Evolutionary conservation across 2,329 filamentous ascomycete genomes (phyloP).

Genomic region (Clarireedia paspali): DNA sequence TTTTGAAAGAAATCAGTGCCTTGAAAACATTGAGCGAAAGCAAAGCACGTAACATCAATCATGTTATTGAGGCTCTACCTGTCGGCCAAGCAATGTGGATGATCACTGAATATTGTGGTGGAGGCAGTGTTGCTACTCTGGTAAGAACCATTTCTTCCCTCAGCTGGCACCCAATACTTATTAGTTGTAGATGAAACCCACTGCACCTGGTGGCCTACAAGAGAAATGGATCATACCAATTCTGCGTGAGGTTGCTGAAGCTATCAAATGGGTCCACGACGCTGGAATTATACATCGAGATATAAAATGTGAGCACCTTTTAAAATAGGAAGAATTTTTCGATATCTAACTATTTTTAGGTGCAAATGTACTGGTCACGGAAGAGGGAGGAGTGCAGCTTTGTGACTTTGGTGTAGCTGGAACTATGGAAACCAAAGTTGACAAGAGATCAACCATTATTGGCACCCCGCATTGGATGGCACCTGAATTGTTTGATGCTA

Average conservation of each 20-base stretch:
- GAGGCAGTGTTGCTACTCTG: constrained; percentile 70
- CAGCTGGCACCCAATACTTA: constrained; percentile 10
- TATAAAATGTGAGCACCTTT: constrained; percentile 49
- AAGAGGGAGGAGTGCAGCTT: constrained; percentile 69
- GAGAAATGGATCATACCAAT: constrained; percentile 66
- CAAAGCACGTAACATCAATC: constrained; percentile 72
- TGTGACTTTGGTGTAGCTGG: constrained; percentile 82
- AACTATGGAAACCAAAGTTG: constrained; percentile 64
- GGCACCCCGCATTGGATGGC: constrained; percentile 86
- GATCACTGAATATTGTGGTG: constrained; percentile 78
- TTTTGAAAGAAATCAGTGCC: constrained; percentile 60
- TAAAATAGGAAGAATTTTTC: background rate
- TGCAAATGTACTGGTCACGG: constrained; percentile 73
- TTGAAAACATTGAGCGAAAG: constrained; percentile 66
- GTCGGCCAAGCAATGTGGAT: constrained; percentile 81
- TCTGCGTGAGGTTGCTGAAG: constrained; percentile 57
- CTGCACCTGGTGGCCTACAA: constrained; percentile 54
- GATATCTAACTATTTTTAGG: background rate
- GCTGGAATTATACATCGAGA: constrained; percentile 65
- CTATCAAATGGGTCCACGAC: constrained; percentile 59
- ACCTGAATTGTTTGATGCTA: constrained; percentile 63
- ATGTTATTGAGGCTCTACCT: constrained; percentile 70
- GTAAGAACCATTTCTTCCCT: constrained; percentile 30
- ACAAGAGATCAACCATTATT: constrained; percentile 74
- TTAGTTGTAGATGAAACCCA: constrained; percentile 50